Conservation (phyloP, 805 yeast genomes). For the Millerago galiae region DNA sequence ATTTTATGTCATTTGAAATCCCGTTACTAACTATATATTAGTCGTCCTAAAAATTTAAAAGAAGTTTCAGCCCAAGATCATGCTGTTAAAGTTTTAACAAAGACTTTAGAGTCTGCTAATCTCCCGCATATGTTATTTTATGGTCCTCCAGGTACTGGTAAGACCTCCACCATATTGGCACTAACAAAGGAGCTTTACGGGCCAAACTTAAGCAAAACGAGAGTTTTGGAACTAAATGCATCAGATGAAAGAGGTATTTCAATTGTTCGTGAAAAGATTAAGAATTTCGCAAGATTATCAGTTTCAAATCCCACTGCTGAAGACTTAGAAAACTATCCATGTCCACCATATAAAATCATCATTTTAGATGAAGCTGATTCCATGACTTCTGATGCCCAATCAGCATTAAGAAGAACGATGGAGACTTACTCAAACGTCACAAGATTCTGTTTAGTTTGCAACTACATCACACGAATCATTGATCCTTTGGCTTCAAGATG, state of each 20-base stretch:
- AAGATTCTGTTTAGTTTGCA: slow-evolving; percentile 90
- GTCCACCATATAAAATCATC: slow-evolving; percentile 93
- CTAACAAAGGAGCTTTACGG: slow-evolving; percentile 76
- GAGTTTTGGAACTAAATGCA: slow-evolving; percentile 82
- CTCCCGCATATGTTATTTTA: slow-evolving; percentile 88
- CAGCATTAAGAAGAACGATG: slow-evolving; percentile 91
- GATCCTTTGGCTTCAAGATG: slow-evolving; percentile 97
- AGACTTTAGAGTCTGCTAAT: slow-evolving; percentile 73
- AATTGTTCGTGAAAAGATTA: slow-evolving; percentile 78
- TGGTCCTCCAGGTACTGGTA: slow-evolving; percentile 94
- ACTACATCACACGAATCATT: slow-evolving; percentile 92
- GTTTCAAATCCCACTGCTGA: slow-evolving; percentile 74
- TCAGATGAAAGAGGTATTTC: slow-evolving; percentile 90
- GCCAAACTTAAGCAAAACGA: slow-evolving; percentile 55
- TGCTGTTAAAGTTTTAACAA: slow-evolving; percentile 75
- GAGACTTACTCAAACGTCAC: slow-evolving; percentile 86
- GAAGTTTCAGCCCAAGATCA: slow-evolving; percentile 92
- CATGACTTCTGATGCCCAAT: slow-evolving; percentile 96
- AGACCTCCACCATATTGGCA: slow-evolving; percentile 83
- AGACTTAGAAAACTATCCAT: slow-evolving; percentile 72
- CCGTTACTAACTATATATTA: slow-evolving; percentile 16
- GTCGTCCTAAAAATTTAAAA: slow-evolving; percentile 78
- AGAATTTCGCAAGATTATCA: slow-evolving; percentile 78
- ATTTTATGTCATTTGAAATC: neutral
- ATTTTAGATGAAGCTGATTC: slow-evolving; percentile 89